A percentile compares a stretch with the other conserved stretches of the same genome.
Evolutionary conservation across 768 basidiomycete genomes (phyloP).

Genomic region (Leccinum obscurum): DNA sequence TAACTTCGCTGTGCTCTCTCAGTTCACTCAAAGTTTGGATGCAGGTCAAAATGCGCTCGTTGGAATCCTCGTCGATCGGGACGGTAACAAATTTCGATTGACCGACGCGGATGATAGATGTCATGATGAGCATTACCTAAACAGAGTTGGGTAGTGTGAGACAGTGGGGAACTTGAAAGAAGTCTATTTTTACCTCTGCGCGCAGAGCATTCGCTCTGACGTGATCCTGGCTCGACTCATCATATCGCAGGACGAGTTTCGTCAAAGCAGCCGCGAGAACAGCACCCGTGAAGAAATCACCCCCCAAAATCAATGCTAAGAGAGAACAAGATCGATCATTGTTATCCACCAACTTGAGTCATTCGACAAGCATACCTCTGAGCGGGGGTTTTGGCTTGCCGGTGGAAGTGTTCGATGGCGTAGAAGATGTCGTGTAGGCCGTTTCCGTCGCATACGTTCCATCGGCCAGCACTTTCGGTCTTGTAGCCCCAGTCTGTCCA

Average conservation of each 20-base stretch:
- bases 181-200: slow-evolving; percentile 63
- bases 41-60: slow-evolving; percentile 94
- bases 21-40: slow-evolving; percentile 90
- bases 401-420: slow-evolving; percentile 67
- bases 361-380: slow-evolving; percentile 50
- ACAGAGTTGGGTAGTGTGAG: background rate
- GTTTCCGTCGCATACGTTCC: slow-evolving; percentile 99
- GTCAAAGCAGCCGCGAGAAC: slow-evolving; percentile 89
- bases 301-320: slow-evolving; percentile 81
- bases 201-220: slow-evolving; percentile 67
- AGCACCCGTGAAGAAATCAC: slow-evolving; percentile 96
- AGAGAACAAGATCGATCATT: background rate
- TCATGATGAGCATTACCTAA: slow-evolving; percentile 97
- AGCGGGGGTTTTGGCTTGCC: slow-evolving; percentile 93
- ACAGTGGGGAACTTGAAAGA: background rate
- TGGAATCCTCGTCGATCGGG: slow-evolving; percentile 98
- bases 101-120: slow-evolving; percentile 93
- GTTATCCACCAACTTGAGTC: background rate
- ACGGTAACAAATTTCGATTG: slow-evolving; percentile 93
- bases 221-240: slow-evolving; percentile 51
- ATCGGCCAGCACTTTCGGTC: slow-evolving; percentile 86
- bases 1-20: slow-evolving; percentile 52
- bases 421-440: slow-evolving; percentile 64
- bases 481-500: slow-evolving; percentile 45
- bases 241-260: slow-evolving; percentile 83